phyloP scores from a whole-genome alignment of 768 basidiomycete species.

The Termitomyces sp. region DNA sequence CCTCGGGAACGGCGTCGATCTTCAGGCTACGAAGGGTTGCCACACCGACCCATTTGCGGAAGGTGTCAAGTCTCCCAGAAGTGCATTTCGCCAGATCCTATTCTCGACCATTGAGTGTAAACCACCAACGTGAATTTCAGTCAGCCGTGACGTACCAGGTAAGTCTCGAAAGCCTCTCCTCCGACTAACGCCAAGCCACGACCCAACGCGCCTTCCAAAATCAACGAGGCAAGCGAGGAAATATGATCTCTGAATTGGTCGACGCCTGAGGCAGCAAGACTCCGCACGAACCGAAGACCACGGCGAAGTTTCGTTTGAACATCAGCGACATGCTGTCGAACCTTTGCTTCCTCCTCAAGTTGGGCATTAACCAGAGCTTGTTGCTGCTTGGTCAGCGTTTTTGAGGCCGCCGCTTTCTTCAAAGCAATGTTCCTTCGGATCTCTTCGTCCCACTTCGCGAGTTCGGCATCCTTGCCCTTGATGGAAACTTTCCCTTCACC shows the following conservation, averaged over 20 bases:
- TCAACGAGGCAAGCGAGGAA: constrained; percentile 46
- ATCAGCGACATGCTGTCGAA: constrained; percentile 52
- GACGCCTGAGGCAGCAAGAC: constrained; percentile 45
- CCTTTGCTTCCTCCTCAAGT: constrained; percentile 67
- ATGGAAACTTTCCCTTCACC: constrained; percentile 36
- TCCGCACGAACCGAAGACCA: constrained; percentile 64
- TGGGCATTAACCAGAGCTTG: constrained; percentile 81
- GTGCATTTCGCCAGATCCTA: constrained; percentile 68
- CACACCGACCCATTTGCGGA: constrained; percentile 71
- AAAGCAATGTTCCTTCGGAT: constrained; percentile 77
- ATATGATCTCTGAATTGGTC: constrained; percentile 55
- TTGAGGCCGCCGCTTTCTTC: constrained; percentile 58
- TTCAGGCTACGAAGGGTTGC: constrained; percentile 76
- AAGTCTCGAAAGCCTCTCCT: constrained; percentile 61
- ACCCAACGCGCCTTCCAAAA: constrained; percentile 63
- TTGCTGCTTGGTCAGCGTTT: constrained; percentile 75
- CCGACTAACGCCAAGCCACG: constrained; percentile 61
- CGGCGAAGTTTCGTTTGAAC: constrained; percentile 54
- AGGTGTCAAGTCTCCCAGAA: constrained; percentile 66
- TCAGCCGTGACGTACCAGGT: constrained; percentile 50
- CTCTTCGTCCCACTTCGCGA: constrained; percentile 94
- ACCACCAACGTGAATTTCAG: background rate
- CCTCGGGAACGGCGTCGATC: constrained; percentile 61
- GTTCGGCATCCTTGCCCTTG: constrained; percentile 86
- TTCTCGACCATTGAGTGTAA: background rate